Conservation (phyloP, 2,329 filamentous ascomycete genomes). For the Monosporascus cannonballus region DNA sequence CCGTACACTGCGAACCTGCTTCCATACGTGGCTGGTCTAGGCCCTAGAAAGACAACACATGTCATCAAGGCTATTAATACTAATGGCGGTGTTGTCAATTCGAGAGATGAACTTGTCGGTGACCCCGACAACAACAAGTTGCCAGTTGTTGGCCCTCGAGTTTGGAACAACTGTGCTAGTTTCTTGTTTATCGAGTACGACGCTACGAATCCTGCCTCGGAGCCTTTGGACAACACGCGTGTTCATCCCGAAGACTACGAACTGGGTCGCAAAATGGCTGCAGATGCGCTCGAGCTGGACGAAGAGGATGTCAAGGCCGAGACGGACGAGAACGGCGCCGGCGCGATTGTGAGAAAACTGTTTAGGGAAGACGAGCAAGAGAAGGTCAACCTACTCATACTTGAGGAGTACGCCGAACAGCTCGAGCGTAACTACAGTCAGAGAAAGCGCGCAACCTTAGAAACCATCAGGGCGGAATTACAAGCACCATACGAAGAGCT, state of each 20-base stretch:
- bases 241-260: constrained; percentile 99
- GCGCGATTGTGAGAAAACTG: constrained; percentile 89
- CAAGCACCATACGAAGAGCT: constrained; percentile 93
- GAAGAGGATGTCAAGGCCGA: constrained; percentile 97
- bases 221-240: constrained; percentile 93
- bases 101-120: constrained; percentile 81
- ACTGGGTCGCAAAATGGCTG: constrained; percentile 95
- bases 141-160: constrained; percentile 77
- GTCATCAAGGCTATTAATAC: constrained; percentile 85
- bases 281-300: constrained; percentile 90
- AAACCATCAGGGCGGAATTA: constrained; percentile 91
- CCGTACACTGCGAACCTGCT: constrained; percentile 79
- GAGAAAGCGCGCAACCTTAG: constrained; percentile 88
- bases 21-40: constrained; percentile 85
- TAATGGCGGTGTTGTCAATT: constrained; percentile 80
- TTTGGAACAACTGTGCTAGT: constrained; percentile 96
- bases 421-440: constrained; percentile 89
- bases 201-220: constrained; percentile 70
- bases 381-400: constrained; percentile 88
- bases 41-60: constrained; percentile 82
- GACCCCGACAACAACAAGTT: constrained; percentile 73
- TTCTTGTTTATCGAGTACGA: constrained; percentile 91
- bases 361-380: constrained; percentile 91
- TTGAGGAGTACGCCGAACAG: constrained; percentile 96
- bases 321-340: constrained; percentile 80